These are phyloP conservation scores for Apiospora pterosperma DNA, from an alignment of 2,329 filamentous ascomycete genomes.

Conservation along the genomic window DNA sequence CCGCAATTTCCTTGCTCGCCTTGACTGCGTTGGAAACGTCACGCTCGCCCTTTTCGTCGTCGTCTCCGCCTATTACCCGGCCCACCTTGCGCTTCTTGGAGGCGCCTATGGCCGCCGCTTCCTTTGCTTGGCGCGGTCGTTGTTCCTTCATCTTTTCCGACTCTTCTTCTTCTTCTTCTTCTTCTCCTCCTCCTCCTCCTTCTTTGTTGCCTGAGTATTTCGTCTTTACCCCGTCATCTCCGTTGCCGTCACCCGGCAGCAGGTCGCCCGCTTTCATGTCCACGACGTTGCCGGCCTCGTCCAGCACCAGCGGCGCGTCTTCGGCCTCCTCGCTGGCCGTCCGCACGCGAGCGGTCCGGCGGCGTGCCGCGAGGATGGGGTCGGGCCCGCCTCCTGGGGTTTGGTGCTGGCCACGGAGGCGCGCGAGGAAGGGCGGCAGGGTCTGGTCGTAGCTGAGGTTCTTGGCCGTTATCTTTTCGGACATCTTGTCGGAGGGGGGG, in stretches of 20 bases:
- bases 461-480: slow-evolving; percentile 66
- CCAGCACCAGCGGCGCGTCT: slow-evolving; percentile 71
- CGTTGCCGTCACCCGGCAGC: slow-evolving; percentile 26
- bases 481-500: neutral
- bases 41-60: slow-evolving; percentile 19
- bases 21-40: slow-evolving; percentile 7
- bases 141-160: slow-evolving; percentile 22
- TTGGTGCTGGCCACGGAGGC: slow-evolving; percentile 50
- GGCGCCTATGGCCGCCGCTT: slow-evolving; percentile 36
- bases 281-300: slow-evolving; percentile 67
- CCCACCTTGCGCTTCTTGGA: slow-evolving; percentile 55
- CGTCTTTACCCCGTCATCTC: slow-evolving; percentile 28
- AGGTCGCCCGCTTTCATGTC: slow-evolving; percentile 35
- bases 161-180: slow-evolving; percentile 10
- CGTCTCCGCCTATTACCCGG: slow-evolving; percentile 41
- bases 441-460: slow-evolving; percentile 63
- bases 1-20: slow-evolving; percentile 20
- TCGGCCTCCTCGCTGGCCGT: slow-evolving; percentile 69
- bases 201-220: neutral
- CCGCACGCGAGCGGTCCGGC: slow-evolving; percentile 49
- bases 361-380: slow-evolving; percentile 46
- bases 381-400: slow-evolving; percentile 48
- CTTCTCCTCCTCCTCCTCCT: slow-evolving; percentile 11
- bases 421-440: slow-evolving; percentile 59
- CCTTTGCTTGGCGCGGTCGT: slow-evolving; percentile 7